phyloP scores from a whole-genome alignment of 306 rosid species.

The Cucumis melo region DNA sequence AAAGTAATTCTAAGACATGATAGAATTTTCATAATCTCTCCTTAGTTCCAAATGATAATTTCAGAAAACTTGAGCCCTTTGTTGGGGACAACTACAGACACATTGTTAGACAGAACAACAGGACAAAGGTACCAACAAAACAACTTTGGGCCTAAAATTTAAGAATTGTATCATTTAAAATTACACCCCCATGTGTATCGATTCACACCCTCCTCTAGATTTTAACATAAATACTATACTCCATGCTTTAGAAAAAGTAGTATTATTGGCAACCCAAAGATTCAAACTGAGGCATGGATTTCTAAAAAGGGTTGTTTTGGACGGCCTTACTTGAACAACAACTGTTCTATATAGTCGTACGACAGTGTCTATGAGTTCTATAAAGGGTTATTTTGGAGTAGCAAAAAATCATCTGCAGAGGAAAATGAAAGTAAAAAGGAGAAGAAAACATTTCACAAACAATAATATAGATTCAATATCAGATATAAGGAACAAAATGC shows the following conservation, averaged over 20 bases:
- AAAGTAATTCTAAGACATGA: neutral
- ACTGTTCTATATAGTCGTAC: too few relatives aligned
- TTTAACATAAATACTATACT: neutral
- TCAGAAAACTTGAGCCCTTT: neutral
- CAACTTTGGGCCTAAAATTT: neutral
- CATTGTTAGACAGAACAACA: neutral
- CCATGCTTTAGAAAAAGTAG: neutral
- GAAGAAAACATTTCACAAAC: neutral
- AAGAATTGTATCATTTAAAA: too few relatives aligned
- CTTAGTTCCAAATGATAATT: too few relatives aligned
- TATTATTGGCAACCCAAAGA: neutral
- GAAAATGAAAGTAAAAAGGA: neutral
- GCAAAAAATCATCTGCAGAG: neutral
- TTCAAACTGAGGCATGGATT: neutral
- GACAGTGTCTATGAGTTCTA: neutral
- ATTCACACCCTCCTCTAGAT: too few relatives aligned
- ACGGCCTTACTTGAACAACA: neutral
- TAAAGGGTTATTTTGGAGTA: neutral
- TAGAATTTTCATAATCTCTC: neutral
- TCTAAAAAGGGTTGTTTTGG: neutral
- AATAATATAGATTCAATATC: neutral
- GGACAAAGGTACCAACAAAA: neutral
- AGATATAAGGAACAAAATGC: neutral
- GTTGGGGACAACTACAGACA: neutral
- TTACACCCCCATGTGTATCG: too few relatives aligned